Base-by-base conservation (phyloP, 331 rosid genomes). In the Stylosanthes scabra region DNA sequence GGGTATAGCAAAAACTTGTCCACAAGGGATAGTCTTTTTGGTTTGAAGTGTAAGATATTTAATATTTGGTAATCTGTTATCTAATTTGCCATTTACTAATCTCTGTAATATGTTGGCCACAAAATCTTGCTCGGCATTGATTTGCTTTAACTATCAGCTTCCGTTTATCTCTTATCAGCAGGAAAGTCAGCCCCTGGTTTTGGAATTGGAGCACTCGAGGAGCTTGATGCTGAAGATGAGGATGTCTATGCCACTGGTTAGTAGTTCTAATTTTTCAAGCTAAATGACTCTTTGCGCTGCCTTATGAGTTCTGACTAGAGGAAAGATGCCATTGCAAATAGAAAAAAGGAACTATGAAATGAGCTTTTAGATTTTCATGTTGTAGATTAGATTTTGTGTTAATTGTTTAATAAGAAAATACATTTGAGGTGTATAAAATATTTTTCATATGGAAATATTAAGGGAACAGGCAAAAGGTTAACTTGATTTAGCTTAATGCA, bases 131-230 rank as follows among this genome's bases (percentile, higher is more conserved):
- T 68, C 70, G 11, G 40, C 51, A 60, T 70, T 73, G 72, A 78
- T 73, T 67, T 76, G 54, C 70, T 70, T 71, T 70, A 57, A 75
- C 81, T 59, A 68, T 56, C 72, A 15, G 63, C 63, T 61, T 77
- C 60, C 76, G 72, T 7, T 31, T 31, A 31, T 31, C 37, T 6
- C 84, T 75, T 77, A 80, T 80, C 92, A 92, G 97, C 97, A 68
- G 97, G 96, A 83, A 88, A 89, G 83, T 83, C 82, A 86, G 93
- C 93, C 68, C 91, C 99, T 62, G 99, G 99, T 78, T 95, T 95
- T 83, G 99, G 99, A 79, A 91, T 95, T 80, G 99, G 99, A 73
- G 99, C 99, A 46, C 97, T 95, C 60, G 99, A 95, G 83, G 97
- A 95, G 71, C 89, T 85, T 71, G 97, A 90, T 78, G 88, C 82